Percentiles rank a stretch among this genome's conserved stretches.
phyloP scores from a whole-genome alignment of 805 yeast species.

The Candida peoriensis region DNA sequence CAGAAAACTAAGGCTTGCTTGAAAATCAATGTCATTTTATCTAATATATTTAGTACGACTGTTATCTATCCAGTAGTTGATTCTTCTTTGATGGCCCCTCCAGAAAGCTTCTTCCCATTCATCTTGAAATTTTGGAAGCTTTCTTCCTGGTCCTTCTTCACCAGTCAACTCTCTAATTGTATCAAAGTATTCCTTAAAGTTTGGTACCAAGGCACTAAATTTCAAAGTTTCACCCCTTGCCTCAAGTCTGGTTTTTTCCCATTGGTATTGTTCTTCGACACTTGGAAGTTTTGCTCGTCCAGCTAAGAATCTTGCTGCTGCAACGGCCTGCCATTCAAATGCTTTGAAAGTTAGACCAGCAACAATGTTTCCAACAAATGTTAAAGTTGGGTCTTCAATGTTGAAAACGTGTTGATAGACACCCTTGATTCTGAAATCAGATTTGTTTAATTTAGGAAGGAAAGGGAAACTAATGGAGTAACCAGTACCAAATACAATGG shows the following conservation, averaged over 20 bases:
- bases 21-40: too few species aligned
- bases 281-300: constrained; percentile 34
- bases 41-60: too few species aligned
- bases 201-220: constrained; percentile 1
- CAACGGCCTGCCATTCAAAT: constrained; percentile 47
- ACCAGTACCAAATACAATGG: constrained; percentile 65
- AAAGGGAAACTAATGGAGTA: constrained; percentile 38
- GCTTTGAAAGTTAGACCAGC: constrained; percentile 43
- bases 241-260: constrained; percentile 27
- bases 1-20: too few species aligned
- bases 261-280: constrained; percentile 31
- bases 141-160: constrained; percentile 3
- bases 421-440: constrained; percentile 23
- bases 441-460: constrained; percentile 27
- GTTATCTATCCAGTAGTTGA: constrained; percentile 7
- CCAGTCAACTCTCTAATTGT: constrained; percentile 2
- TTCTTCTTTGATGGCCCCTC: constrained; percentile 8
- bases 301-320: constrained; percentile 48
- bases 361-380: constrained; percentile 34
- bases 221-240: constrained; percentile 15
- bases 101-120: constrained; percentile 8
- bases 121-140: constrained; percentile 5
- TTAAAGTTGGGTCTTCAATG: constrained; percentile 40
- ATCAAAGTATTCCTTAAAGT: constrained; percentile 7
- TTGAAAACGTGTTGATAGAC: constrained; percentile 40